Evolutionary conservation across 345 rosid genomes (phyloP).

Genomic region (Nasturtium officinale): DNA sequence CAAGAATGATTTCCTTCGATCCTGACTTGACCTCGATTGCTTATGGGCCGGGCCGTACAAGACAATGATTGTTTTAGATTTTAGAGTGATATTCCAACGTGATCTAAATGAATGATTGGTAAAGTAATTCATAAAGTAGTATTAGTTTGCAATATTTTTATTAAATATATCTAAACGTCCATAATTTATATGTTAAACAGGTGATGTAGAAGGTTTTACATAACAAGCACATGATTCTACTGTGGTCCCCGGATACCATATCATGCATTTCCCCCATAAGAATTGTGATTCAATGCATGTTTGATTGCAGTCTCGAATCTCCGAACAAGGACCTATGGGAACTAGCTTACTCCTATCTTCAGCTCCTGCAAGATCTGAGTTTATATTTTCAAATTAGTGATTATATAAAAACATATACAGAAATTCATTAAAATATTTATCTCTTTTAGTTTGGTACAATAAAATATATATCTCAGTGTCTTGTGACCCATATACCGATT

Average conservation of each 20-base stretch:
- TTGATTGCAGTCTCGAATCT: conserved; percentile 33
- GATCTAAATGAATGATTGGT: too few species aligned
- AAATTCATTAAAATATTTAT: neutral
- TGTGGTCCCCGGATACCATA: conserved; percentile 21
- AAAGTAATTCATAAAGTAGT: neutral
- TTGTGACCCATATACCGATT: neutral
- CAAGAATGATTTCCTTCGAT: too few species aligned
- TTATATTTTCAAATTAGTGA: conserved; percentile 16
- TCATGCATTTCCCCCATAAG: conserved; percentile 32
- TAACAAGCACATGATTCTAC: conserved; percentile 30
- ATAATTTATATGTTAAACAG: neutral
- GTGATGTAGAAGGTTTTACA: conserved; percentile 1
- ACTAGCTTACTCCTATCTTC: conserved; percentile 29
- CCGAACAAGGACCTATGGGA: conserved; percentile 32
- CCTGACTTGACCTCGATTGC: too few species aligned
- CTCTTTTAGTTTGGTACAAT: neutral
- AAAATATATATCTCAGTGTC: neutral
- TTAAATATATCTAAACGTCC: neutral
- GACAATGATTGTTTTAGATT: too few species aligned
- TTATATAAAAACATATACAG: neutral
- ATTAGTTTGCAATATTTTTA: neutral
- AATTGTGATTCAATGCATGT: conserved; percentile 30
- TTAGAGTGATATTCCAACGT: too few species aligned
- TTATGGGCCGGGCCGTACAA: too few species aligned
- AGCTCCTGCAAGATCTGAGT: conserved; percentile 16